These are phyloP conservation scores for Ambrosiella cleistominuta DNA, from an alignment of 2,329 filamentous ascomycete species.

Conservation along the genomic window DNA sequence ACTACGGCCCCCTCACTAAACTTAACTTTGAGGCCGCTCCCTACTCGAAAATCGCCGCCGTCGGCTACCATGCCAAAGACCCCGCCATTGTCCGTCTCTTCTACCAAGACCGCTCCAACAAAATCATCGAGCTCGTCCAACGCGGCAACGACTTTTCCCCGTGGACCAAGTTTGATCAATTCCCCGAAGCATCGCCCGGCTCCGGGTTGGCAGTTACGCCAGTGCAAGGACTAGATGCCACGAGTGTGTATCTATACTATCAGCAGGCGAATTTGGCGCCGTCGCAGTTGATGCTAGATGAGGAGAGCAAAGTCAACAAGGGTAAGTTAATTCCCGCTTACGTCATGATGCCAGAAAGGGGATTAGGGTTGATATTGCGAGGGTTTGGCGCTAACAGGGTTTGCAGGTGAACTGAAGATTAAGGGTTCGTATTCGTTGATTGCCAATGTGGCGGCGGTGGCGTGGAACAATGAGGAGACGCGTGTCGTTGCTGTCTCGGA, in stretches of 20 bases:
- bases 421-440: conserved; percentile 12
- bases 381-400: background rate
- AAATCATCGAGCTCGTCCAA: conserved; percentile 12
- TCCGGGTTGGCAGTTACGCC: conserved; percentile 11
- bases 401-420: conserved; percentile 11
- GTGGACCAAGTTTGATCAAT: conserved; percentile 10
- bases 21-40: conserved; percentile 6
- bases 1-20: conserved; percentile 11
- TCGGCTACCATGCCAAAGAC: conserved; percentile 11
- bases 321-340: conserved; percentile 1
- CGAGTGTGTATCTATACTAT: conserved; percentile 11
- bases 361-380: background rate
- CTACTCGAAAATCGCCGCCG: conserved; percentile 12
- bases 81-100: conserved; percentile 11
- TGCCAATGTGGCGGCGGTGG: conserved; percentile 9
- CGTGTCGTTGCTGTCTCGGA: conserved; percentile 11
- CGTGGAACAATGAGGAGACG: conserved; percentile 11
- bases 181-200: conserved; percentile 10
- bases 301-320: conserved; percentile 4
- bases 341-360: background rate
- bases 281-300: conserved; percentile 10
- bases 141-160: conserved; percentile 12
- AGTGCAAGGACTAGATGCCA: conserved; percentile 7
- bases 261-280: conserved; percentile 10
- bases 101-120: conserved; percentile 12